Conservation (phyloP, 1,284 basidiomycete species). For the Xerocomus nothofagi region DNA sequence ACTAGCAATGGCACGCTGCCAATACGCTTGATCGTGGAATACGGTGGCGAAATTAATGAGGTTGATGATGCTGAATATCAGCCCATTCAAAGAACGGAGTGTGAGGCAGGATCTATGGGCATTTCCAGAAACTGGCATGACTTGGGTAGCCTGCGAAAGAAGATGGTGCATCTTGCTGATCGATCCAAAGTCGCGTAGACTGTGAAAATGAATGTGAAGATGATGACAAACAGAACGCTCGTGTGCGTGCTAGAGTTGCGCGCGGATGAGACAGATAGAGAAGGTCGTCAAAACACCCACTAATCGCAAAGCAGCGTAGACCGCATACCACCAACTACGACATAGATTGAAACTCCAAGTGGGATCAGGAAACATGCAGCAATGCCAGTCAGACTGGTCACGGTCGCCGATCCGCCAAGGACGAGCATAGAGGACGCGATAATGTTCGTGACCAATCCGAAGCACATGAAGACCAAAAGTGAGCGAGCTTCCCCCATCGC, state of each 20-base stretch:
- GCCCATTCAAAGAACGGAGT: constrained; percentile 77
- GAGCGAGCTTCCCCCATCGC: constrained; percentile 76
- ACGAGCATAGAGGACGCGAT: constrained; percentile 65
- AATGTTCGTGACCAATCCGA: constrained; percentile 75
- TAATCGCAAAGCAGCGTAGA: constrained; percentile 60
- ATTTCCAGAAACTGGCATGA: constrained; percentile 61
- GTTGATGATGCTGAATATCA: constrained; percentile 90
- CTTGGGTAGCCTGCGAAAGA: constrained; percentile 48
- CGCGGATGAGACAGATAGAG: constrained; percentile 23
- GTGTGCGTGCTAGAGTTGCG: constrained; percentile 64
- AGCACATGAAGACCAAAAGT: constrained; percentile 80
- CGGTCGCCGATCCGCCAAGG: constrained; percentile 76
- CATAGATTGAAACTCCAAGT: constrained; percentile 58
- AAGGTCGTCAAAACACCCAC: constrained; percentile 37
- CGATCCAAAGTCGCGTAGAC: constrained; percentile 78
- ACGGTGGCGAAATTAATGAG: constrained; percentile 83
- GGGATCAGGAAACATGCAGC: constrained; percentile 81
- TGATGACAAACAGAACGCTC: constrained; percentile 78
- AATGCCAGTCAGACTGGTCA: constrained; percentile 78
- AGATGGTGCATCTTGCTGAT: constrained; percentile 59
- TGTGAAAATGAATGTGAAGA: constrained; percentile 66
- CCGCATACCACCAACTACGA: constrained; percentile 63
- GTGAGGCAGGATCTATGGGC: constrained; percentile 72
- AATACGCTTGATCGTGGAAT: constrained; percentile 76
- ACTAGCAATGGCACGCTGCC: constrained; percentile 88